Percentiles rank a stretch among this genome's conserved stretches.
phyloP scores from a whole-genome alignment of 116 monocot genomes.

The Posidonia oceanica region DNA sequence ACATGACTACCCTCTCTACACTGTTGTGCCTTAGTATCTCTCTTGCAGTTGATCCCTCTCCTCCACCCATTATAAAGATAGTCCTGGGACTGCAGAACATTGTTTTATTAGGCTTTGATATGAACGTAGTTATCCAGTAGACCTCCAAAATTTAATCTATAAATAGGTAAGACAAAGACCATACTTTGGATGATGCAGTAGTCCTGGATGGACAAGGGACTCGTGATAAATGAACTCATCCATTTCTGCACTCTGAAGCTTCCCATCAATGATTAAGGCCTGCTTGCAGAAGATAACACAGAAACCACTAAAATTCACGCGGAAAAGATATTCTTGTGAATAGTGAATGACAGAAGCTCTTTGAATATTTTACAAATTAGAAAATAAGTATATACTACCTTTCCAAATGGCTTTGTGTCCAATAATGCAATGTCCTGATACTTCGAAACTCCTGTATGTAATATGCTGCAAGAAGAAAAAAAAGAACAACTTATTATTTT shows the following conservation, averaged over 20 bases:
- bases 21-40: slow-evolving; percentile 53
- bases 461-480: slow-evolving; percentile 1
- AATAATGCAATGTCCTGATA: slow-evolving; percentile 30
- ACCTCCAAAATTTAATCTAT: too few relatives aligned
- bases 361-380: not conserved
- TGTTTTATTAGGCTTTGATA: too few relatives aligned
- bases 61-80: slow-evolving; percentile 72
- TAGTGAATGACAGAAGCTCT: too few relatives aligned
- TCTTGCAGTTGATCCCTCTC: slow-evolving; percentile 78
- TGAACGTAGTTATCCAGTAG: too few relatives aligned
- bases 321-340: too few relatives aligned
- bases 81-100: slow-evolving; percentile 22
- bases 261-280: slow-evolving; percentile 72
- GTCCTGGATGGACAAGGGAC: slow-evolving; percentile 51
- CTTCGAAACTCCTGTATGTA: slow-evolving; percentile 16
- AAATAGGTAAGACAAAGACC: not conserved
- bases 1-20: slow-evolving; percentile 55
- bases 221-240: slow-evolving; percentile 88
- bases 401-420: slow-evolving; percentile 28
- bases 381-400: not conserved
- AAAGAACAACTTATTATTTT: too few relatives aligned
- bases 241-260: slow-evolving; percentile 69
- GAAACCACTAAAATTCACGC: not conserved
- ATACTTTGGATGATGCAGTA: slow-evolving; percentile 47
- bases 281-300: slow-evolving; percentile 1